Base-by-base conservation (phyloP, 1,139 yeast species). In the Lodderomyces elongisporus region DNA sequence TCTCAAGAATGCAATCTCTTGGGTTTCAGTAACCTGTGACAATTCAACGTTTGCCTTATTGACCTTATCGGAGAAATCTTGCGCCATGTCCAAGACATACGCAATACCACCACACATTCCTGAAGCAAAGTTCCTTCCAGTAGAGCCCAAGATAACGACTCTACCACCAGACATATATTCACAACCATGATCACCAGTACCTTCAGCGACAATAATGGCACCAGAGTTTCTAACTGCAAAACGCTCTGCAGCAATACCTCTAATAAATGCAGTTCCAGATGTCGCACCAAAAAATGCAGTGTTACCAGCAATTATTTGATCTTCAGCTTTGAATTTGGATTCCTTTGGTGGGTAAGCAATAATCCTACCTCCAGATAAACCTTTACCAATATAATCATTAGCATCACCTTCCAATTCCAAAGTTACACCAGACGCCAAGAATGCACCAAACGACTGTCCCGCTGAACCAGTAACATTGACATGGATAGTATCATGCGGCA, bases 51-150 rank as follows among this genome's bases (percentile, higher is more conserved):
- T 80, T 46, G 82, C 91, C 31, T 66, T 56, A 64, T 91, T 91
- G 46, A 85, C 89, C 64, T 83, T 83, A 41, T 79, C 79, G 44
- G 69, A 64, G 53, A 91, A 89, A 56, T 88, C 96, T 57, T 89
- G 96, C 35, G 93, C 96, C 73, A 91, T 85, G 52, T 89, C 95
- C 51, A 89, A 72, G 40, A 93, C 96, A 56, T 91, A 91, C 21
- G 96, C 95, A 59, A 91, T 91, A 77, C 98, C 98, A 63, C 98
- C 98, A 51, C 96, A 89, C 85, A 93, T 93, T 71, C 98, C 98
- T 37, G 98, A 96, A 29, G 96, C 97, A 60, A 91, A 91, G 68
- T 88, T 84, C 47, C 97, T 79, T 41, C 96, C 97, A 52, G 95
- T 85, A 37, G 79, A 65, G 33, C 97, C 96, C 48, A 91, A 74